Evolutionary conservation across 1,284 basidiomycete genomes (phyloP).

Genomic region (Rhodotorula sp.): DNA sequence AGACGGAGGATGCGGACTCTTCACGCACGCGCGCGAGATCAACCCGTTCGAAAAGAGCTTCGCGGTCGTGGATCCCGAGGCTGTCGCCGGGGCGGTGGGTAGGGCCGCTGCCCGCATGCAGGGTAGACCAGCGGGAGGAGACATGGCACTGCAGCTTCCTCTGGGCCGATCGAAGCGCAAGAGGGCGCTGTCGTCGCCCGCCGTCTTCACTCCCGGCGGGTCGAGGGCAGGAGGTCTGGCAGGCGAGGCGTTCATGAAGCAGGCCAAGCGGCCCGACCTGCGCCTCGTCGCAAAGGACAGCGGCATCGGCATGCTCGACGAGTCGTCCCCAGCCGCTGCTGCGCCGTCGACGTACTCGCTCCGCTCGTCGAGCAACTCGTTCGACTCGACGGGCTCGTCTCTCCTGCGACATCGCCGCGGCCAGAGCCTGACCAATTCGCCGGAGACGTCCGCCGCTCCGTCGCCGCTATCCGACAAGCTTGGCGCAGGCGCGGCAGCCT

Average conservation of each 20-base stretch:
- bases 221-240: constrained; percentile 6
- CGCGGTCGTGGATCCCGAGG: background rate
- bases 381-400: constrained; percentile 22
- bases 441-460: constrained; percentile 18
- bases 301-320: background rate
- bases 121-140: background rate
- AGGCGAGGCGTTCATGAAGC: constrained; percentile 14
- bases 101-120: background rate
- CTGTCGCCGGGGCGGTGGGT: background rate
- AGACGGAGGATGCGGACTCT: constrained; percentile 7
- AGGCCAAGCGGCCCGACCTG: constrained; percentile 27
- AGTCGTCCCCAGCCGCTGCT: background rate
- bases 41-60: constrained; percentile 34
- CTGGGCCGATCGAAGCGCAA: constrained; percentile 12
- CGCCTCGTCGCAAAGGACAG: constrained; percentile 6
- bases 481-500: background rate
- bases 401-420: constrained; percentile 1
- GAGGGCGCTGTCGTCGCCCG: constrained; percentile 30
- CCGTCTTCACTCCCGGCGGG: constrained; percentile 30
- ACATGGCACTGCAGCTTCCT: background rate
- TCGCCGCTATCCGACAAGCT: constrained; percentile 13
- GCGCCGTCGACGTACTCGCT: constrained; percentile 13
- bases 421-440: constrained; percentile 1
- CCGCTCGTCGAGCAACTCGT: constrained; percentile 18
- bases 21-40: constrained; percentile 29